Evolutionary conservation across 805 yeast species (phyloP).

Genomic region (Teunomyces tritomae): DNA sequence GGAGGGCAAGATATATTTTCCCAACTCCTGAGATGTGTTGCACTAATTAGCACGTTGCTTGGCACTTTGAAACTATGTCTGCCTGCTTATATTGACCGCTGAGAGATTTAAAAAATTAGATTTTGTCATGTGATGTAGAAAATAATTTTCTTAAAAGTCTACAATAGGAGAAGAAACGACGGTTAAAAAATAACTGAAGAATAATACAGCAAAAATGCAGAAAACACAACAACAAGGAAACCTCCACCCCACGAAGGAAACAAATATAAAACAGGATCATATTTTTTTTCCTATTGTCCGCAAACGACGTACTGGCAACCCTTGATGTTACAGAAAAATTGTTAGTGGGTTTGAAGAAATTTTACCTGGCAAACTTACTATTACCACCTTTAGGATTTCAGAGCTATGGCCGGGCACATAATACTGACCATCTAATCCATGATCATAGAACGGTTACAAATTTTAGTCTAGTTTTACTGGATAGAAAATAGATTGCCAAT

Average conservation of each 20-base stretch:
- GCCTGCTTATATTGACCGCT: not conserved
- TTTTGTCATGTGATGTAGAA: not conserved
- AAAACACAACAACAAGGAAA: not conserved
- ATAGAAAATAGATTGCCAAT: not conserved
- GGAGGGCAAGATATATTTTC: not conserved
- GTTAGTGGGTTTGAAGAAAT: not conserved
- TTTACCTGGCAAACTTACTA: too few relatives aligned
- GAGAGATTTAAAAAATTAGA: not conserved
- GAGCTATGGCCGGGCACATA: too few relatives aligned
- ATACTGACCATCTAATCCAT: too few relatives aligned
- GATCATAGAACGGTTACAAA: not conserved
- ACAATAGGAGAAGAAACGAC: slow-evolving; percentile 1
- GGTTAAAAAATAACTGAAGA: not conserved
- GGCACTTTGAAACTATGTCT: not conserved
- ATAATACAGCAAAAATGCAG: not conserved
- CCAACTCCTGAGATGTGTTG: not conserved
- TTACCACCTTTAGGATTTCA: too few relatives aligned
- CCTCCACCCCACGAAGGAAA: not conserved
- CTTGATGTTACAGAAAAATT: not conserved
- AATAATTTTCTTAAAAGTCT: not conserved
- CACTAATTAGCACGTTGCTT: not conserved
- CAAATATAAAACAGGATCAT: not conserved
- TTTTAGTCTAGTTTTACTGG: not conserved
- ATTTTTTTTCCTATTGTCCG: not conserved
- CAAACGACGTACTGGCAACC: not conserved